Percentiles rank a stretch among this genome's conserved stretches.
These are phyloP conservation scores for Puccinia coronata DNA, from an alignment of 1,284 basidiomycete species.

Conservation along the genomic window DNA sequence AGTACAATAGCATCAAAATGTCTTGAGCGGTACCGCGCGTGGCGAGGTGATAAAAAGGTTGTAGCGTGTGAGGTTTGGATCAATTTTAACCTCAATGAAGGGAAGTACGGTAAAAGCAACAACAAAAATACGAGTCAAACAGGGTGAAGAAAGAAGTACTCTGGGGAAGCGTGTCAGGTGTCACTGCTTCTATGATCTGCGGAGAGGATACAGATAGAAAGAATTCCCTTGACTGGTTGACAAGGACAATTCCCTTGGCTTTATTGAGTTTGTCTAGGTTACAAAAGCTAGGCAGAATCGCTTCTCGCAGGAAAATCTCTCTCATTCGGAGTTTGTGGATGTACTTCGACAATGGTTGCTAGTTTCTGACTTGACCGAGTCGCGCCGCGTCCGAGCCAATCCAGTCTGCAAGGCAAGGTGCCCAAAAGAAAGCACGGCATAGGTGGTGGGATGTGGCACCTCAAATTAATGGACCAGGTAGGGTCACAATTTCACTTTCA, in stretches of 20 bases:
- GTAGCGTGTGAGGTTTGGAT: background rate
- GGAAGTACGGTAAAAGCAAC: background rate
- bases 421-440: background rate
- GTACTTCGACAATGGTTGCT: background rate
- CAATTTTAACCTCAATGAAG: background rate
- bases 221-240: background rate
- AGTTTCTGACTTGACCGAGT: background rate
- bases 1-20: background rate
- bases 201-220: background rate
- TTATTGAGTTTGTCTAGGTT: background rate
- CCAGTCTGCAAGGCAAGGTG: too few species aligned
- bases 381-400: too few species aligned
- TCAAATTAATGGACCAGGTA: too few species aligned
- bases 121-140: background rate
- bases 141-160: background rate
- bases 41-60: background rate
- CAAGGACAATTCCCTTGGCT: background rate
- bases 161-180: background rate
- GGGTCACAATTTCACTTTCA: too few species aligned
- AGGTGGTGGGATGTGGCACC: too few species aligned
- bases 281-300: background rate
- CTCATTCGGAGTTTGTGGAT: background rate
- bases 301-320: too few species aligned
- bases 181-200: background rate
- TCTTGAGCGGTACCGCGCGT: background rate